Conservation (phyloP, 1,139 yeast genomes). For the Geotrichum histeridarum region DNA sequence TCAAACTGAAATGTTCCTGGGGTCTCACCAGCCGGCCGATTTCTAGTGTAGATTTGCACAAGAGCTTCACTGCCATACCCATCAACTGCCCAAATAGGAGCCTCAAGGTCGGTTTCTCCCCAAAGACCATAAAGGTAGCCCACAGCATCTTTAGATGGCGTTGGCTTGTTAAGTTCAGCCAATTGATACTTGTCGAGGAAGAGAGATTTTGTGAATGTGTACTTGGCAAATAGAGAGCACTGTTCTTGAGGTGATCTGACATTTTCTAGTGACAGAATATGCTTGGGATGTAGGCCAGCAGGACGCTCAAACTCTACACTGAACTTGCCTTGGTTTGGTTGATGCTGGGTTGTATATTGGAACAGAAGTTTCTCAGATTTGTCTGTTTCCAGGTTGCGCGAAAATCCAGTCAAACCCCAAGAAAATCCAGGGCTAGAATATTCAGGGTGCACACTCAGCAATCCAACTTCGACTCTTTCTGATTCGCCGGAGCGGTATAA, state of each 20-base stretch:
- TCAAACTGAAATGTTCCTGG: conserved; percentile 31
- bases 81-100: conserved; percentile 46
- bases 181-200: conserved; percentile 43
- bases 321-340: conserved; percentile 28
- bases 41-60: conserved; percentile 35
- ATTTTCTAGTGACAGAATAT: conserved; percentile 23
- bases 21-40: conserved; percentile 17
- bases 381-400: conserved; percentile 24
- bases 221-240: conserved; percentile 41
- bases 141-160: conserved; percentile 33
- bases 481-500: conserved; percentile 3
- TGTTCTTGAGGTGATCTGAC: conserved; percentile 25
- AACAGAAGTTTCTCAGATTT: conserved; percentile 26
- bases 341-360: conserved; percentile 26
- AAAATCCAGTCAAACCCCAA: conserved; percentile 28
- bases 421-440: conserved; percentile 23
- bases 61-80: conserved; percentile 47
- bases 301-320: conserved; percentile 37
- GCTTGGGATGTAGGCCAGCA: conserved; percentile 46
- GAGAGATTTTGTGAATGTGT: conserved; percentile 38
- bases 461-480: conserved; percentile 29
- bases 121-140: conserved; percentile 38
- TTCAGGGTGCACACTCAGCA: conserved; percentile 23
- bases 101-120: conserved; percentile 45
- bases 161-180: conserved; percentile 33